These are phyloP conservation scores for Fusarium foetens DNA, from an alignment of 2,329 filamentous ascomycete species.

Conservation along the genomic window DNA sequence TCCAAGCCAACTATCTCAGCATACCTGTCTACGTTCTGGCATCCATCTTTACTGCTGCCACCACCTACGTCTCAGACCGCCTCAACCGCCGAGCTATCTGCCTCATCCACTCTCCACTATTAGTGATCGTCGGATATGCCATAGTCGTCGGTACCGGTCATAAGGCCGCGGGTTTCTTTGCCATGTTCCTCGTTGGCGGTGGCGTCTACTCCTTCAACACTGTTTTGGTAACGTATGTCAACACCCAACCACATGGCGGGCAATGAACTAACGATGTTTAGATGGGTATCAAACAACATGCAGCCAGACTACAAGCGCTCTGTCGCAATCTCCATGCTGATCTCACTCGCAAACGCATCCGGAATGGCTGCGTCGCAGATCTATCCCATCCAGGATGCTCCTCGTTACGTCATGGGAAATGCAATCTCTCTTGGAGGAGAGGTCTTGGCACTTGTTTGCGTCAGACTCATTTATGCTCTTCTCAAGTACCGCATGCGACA, in stretches of 20 bases:
- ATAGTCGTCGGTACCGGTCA: constrained; percentile 42
- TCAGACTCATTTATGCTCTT: constrained; percentile 42
- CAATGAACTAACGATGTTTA: constrained; percentile 44
- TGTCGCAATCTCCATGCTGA: constrained; percentile 56
- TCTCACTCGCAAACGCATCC: constrained; percentile 59
- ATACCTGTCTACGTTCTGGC: constrained; percentile 49
- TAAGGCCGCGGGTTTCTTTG: constrained; percentile 40
- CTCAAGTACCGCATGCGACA: constrained; percentile 45
- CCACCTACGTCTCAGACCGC: constrained; percentile 36
- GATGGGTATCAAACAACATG: constrained; percentile 60
- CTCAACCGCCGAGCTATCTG: constrained; percentile 38
- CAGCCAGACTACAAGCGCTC: constrained; percentile 60
- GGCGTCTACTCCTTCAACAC: constrained; percentile 30
- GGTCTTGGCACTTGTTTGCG: constrained; percentile 37
- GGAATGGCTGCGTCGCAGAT: constrained; percentile 61
- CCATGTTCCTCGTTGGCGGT: constrained; percentile 39
- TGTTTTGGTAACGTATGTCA: constrained; percentile 30
- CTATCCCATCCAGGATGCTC: constrained; percentile 44
- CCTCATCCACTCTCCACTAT: constrained; percentile 29
- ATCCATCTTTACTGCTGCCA: constrained; percentile 29
- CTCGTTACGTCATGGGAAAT: constrained; percentile 46
- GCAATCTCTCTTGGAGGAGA: constrained; percentile 45
- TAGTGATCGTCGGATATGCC: constrained; percentile 46
- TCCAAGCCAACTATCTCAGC: constrained; percentile 50
- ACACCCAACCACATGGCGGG: accelerated